Base-by-base conservation (phyloP, 2,329 filamentous ascomycete species). In the Nemania diffusa region DNA sequence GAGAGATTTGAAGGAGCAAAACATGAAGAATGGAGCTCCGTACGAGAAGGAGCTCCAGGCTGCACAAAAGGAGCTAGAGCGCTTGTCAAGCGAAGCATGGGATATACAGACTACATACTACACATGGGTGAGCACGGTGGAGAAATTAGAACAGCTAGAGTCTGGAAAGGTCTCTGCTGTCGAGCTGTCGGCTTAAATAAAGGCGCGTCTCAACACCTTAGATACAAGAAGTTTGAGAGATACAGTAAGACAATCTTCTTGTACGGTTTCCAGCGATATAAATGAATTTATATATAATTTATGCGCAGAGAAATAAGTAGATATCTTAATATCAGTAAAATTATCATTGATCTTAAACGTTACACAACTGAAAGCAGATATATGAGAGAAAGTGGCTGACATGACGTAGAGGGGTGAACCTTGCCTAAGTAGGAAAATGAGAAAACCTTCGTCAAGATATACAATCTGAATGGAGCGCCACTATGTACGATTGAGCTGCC, bases 121-220 rank as follows among this genome's bases (percentile, higher is more conserved):
- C n/a, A 55, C 42, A 3, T 62, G 57, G 62, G 58, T 56, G 52
- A 17, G 44, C 37, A 58, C 59, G 62, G 61, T 42, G 27, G 57
- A 56, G 7, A 62, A 42, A 37, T 42, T 65, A 2, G 61, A 68
- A 37, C 13, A 50, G 20, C 7, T 17, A n/a, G 52, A 65, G 24
- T 27, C 27, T n/a, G 52, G 26, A n/a, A 64, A 57, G 34, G 24
- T 20, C 7, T 53, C n/a, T 24, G 57, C 57, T 26, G 26, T 61
- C 6, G 65, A 65, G 52, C 40, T 58, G 52, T n/a, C 37, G 42
- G 57, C 57, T 27, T 64, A 46, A 37, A 37, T 24, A 13, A 32
- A 7, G 7, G 15, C 26, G 17, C 17, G 17, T 2, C 2, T 17
- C 5, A 5, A 40, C 11, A 13, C 17, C 5, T 15, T 17, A 15